Evolutionary conservation across 192 early-diverging fungal genomes (phyloP), one percentile per base, ranked within the genome.

Genomic region (Thamnidium elegans): DNA sequence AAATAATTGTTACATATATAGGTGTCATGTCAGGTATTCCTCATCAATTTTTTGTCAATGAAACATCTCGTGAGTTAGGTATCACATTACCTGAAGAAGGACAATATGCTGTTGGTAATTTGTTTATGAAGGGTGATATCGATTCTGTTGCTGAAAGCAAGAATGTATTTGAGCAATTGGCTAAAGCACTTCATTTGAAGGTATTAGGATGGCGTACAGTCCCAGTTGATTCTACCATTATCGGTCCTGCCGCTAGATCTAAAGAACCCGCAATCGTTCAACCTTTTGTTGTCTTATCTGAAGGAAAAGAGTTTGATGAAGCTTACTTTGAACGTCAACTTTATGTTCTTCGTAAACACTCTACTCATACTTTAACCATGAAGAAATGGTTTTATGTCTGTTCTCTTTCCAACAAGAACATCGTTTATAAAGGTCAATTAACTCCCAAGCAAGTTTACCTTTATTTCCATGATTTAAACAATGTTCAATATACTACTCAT

Each of bases 331-430:
- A 94, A 73, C 81, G 92, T 55, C 89, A 91, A 65, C 86, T 98
- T 52, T 98, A 93, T 71, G 58, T 96, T 7, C 78, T 99, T 68
- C 86, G 94, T 58, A 99, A 99, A 75, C 89, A 92, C 52, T 80
- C 92, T 7, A 93, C 91, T 36, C 93, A 93, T 73, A 86, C 89
- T 21, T 90, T 94, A 48, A 87, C 87, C 0, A 78, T 90, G 54
- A 86, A 87, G 60, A 94, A 91, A 75, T 94, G 93, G 93, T 96
- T 96, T 78, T 99, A 99, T 72, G 88, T 96, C 42, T 99, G 97
- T 81, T 97, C 97, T 23, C 83, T 99, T 17, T 94, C 91, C 6
- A 91, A 86, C 74, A 87, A 91, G 69, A 93, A 90, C 73, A 96
- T 99, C 62, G 84, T 95, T 52, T 99, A 99, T 83, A 99, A 99